Percentiles rank a stretch among this genome's conserved stretches.
Evolutionary conservation across 352 stramenopile species (phyloP).

Genomic region (Pythium aristosporum): DNA sequence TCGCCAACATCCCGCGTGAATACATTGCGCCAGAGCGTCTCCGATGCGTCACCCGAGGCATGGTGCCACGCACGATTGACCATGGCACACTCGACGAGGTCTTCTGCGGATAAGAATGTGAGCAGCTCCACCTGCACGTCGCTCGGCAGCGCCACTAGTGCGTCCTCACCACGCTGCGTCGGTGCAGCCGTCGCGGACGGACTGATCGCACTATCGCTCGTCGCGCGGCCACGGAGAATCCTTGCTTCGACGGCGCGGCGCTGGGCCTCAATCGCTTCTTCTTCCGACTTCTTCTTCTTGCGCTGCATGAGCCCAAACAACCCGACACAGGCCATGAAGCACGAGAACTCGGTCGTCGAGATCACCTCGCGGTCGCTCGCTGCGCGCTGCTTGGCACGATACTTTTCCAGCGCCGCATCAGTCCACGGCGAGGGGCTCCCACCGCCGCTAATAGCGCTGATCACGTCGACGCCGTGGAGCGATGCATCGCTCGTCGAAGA

Average conservation of each 20-base stretch:
- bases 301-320: constrained; percentile 62
- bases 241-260: constrained; percentile 25
- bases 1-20: constrained; percentile 61
- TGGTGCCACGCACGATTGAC: constrained; percentile 44
- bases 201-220: background rate
- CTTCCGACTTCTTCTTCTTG: constrained; percentile 39
- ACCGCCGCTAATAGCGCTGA: background rate
- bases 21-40: constrained; percentile 48
- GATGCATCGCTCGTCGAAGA: background rate
- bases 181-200: no score
- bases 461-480: background rate
- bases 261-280: constrained; percentile 20
- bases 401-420: constrained; percentile 23
- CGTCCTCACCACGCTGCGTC: background rate
- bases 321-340: constrained; percentile 54
- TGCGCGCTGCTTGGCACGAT: constrained; percentile 20
- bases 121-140: constrained; percentile 57
- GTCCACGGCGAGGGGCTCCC: constrained; percentile 18
- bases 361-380: constrained; percentile 15
- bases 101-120: constrained; percentile 46
- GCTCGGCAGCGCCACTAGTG: constrained; percentile 33
- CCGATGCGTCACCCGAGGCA: constrained; percentile 32
- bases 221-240: constrained; percentile 22
- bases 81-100: constrained; percentile 42
- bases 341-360: constrained; percentile 51